Base-by-base conservation (phyloP, 352 stramenopile species). In the Phytophthora palmivora region DNA sequence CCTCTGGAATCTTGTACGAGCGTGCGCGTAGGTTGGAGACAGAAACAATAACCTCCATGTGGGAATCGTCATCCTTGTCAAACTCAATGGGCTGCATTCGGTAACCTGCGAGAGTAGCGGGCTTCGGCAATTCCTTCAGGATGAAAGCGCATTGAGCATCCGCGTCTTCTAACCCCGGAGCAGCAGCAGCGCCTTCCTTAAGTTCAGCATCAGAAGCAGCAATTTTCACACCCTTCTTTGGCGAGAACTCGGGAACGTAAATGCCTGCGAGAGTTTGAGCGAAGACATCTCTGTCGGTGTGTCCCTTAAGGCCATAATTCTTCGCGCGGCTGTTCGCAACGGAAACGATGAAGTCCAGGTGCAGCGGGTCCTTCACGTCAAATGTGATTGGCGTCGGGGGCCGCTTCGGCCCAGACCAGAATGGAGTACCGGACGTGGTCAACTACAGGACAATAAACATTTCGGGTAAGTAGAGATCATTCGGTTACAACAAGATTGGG, bases 1-100 rank as follows among this genome's bases (percentile, higher is more conserved):
- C 96, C 51, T 98, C 98, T 14, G 90, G 92, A 55, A 99, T 99
- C 41, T 91, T 94, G 82, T 99, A 99, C 70, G 98, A 98, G 18
- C 97, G 88, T 6, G 96, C 97, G 14, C 98, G 94, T 32, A 99
- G 70, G 73, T 99, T 99, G 14, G 94, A 98, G 16, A 96, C 98
- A 28, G 97, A 91, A 12, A 98, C 97, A 12, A 99, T 97, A 51
- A 99, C 95, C 30, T 96, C 82, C 96, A 99, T 99, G 78, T 99
- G 97, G 15, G 96, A 87, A 67, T 99, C 96, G 58, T 99, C 81
- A 55, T 99, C 97, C 76, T 99, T 99, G 67, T 99, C 97, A 72
- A 99, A 99, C 54, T 99, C 97, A 50, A 99, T 97, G 6, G 94
- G 76, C 44, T 82, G 70, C 70, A 99, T 90, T 51, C 94, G 84